Conservation (phyloP, 768 basidiomycete species). For the Gloeophyllum trabeum region DNA sequence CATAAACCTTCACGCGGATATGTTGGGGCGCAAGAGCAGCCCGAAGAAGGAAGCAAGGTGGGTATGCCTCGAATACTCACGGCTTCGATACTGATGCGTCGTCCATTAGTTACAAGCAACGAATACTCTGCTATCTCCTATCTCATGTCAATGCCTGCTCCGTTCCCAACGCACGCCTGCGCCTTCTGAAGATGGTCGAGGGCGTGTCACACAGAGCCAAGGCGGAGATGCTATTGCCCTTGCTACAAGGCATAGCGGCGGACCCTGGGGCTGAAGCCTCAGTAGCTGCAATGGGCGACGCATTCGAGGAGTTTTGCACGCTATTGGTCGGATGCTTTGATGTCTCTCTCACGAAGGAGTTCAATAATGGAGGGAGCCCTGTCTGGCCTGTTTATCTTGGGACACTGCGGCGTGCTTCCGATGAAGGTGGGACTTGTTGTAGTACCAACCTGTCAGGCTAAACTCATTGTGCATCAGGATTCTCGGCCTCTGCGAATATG, state of each 20-base stretch:
- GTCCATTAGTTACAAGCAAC: slow-evolving; percentile 42
- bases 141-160: slow-evolving; percentile 66
- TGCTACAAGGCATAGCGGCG: slow-evolving; percentile 30
- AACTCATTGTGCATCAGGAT: slow-evolving; percentile 20
- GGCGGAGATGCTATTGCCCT: slow-evolving; percentile 46
- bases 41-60: slow-evolving; percentile 44
- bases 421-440: slow-evolving; percentile 24
- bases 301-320: slow-evolving; percentile 21
- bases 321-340: slow-evolving; percentile 41
- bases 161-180: slow-evolving; percentile 32
- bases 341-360: slow-evolving; percentile 24
- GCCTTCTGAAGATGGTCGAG: slow-evolving; percentile 38
- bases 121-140: slow-evolving; percentile 63
- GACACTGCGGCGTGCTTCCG: slow-evolving; percentile 31
- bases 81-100: too few species aligned
- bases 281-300: slow-evolving; percentile 21
- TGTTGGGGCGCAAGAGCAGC: slow-evolving; percentile 39
- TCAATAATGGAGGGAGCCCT: slow-evolving; percentile 30
- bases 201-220: slow-evolving; percentile 37
- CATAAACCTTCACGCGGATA: slow-evolving; percentile 45
- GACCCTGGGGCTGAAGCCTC: slow-evolving; percentile 2
- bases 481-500: slow-evolving; percentile 23
- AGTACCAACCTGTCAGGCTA: not conserved
- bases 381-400: slow-evolving; percentile 43
- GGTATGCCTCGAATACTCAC: slow-evolving; percentile 14